phyloP scores from a whole-genome alignment of 2,329 filamentous ascomycete genomes.

The Aspergillus brunneoviolaceus region DNA sequence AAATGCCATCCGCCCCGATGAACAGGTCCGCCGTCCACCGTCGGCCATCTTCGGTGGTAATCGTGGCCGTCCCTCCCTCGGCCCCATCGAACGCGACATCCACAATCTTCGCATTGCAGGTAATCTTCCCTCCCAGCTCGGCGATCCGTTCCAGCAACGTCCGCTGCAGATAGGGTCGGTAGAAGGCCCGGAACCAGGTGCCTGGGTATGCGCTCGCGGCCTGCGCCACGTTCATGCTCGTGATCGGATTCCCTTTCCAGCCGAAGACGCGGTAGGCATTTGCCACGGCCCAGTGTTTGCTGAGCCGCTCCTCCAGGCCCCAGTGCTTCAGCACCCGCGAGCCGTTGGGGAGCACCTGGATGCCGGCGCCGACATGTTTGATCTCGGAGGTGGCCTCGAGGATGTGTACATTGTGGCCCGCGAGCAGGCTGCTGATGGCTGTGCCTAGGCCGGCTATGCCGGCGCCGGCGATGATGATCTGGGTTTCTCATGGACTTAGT shows the following conservation, averaged over 20 bases:
- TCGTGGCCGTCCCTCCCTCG: neutral
- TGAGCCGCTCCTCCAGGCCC: slow-evolving; percentile 3
- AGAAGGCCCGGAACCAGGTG: slow-evolving; percentile 7
- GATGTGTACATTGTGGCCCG: slow-evolving; percentile 24
- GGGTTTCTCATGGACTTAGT: too few species aligned
- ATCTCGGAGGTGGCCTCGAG: slow-evolving; percentile 24
- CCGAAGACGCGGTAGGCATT: slow-evolving; percentile 7
- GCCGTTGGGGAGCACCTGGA: slow-evolving; percentile 27
- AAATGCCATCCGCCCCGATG: slow-evolving; percentile 22
- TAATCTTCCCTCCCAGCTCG: neutral
- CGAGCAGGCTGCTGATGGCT: slow-evolving; percentile 22
- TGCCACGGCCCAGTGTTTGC: slow-evolving; percentile 1
- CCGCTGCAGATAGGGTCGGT: slow-evolving; percentile 7
- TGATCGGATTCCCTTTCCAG: slow-evolving; percentile 6
- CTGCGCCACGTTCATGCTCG: slow-evolving; percentile 5
- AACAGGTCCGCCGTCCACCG: slow-evolving; percentile 14
- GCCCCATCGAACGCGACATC: neutral
- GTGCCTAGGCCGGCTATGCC: slow-evolving; percentile 24
- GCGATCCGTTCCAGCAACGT: neutral
- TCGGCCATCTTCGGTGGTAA: neutral
- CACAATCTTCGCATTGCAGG: neutral
- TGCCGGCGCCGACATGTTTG: slow-evolving; percentile 27
- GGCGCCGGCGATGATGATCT: slow-evolving; percentile 21
- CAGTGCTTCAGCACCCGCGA: slow-evolving; percentile 11
- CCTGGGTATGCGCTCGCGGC: neutral